A percentile compares a stretch with the other conserved stretches of the same genome.
These are phyloP conservation scores for Lasiosphaeria miniovina DNA, from an alignment of 495 filamentous ascomycete species.

Conservation along the genomic window DNA sequence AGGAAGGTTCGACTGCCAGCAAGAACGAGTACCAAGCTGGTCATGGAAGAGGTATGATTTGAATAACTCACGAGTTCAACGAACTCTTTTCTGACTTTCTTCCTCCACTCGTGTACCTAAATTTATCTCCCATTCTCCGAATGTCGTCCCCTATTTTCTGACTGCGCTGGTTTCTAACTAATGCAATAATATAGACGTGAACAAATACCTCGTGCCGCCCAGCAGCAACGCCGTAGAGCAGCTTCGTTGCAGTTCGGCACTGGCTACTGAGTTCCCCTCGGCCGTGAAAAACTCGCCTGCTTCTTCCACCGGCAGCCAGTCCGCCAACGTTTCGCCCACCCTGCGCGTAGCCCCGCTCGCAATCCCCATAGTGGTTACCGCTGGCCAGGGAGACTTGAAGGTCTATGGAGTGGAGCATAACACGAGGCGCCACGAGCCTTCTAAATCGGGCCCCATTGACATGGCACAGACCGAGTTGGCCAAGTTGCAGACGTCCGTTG, in stretches of 20 bases:
- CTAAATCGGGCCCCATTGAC: conserved; percentile 10
- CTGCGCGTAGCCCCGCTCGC: background rate
- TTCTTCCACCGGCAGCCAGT: background rate
- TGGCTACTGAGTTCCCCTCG: background rate
- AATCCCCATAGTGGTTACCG: background rate
- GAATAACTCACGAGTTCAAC: too few relatives aligned
- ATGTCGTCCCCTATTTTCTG: too few relatives aligned
- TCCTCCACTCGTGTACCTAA: too few relatives aligned
- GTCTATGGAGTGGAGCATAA: background rate
- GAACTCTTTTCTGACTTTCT: too few relatives aligned
- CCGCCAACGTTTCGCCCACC: background rate
- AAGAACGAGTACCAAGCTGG: too few relatives aligned
- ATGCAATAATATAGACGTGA: background rate
- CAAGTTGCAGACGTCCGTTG: background rate
- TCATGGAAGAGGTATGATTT: too few relatives aligned
- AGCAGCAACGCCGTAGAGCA: background rate
- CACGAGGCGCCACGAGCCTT: conserved; percentile 3
- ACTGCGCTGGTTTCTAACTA: too few relatives aligned
- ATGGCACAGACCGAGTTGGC: background rate
- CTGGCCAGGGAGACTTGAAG: background rate
- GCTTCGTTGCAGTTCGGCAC: background rate
- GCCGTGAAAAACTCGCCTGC: background rate
- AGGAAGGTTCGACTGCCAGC: too few relatives aligned
- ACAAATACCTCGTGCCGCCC: background rate
- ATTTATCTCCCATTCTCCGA: too few relatives aligned